phyloP scores from a whole-genome alignment of 2,329 filamentous ascomycete species.

The Elsinoe perseae region DNA sequence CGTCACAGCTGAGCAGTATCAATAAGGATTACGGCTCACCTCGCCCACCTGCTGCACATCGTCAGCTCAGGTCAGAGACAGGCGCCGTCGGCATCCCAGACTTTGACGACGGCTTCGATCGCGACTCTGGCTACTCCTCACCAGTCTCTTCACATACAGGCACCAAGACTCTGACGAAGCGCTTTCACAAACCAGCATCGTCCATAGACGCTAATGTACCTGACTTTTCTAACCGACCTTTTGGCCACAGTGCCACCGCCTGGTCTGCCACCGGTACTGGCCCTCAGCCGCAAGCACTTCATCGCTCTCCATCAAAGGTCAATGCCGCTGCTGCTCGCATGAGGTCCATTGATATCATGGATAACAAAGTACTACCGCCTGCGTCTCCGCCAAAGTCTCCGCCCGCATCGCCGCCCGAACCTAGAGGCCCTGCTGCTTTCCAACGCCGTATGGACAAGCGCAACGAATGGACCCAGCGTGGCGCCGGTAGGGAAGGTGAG shows the following conservation, averaged over 20 bases:
- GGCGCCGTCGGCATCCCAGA: background rate
- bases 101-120: constrained; percentile 9
- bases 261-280: constrained; percentile 10
- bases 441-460: constrained; percentile 12
- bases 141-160: background rate
- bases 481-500: background rate
- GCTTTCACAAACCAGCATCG: constrained; percentile 7
- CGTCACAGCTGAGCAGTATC: background rate
- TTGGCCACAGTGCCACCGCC: constrained; percentile 8
- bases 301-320: constrained; percentile 1
- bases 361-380: background rate
- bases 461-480: constrained; percentile 4
- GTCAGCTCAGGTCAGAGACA: constrained; percentile 5
- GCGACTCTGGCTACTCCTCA: constrained; percentile 11
- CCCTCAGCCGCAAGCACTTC: background rate
- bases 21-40: background rate
- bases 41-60: background rate
- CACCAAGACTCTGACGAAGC: background rate
- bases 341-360: constrained; percentile 1
- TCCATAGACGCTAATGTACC: constrained; percentile 2
- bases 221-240: constrained; percentile 9
- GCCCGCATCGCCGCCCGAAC: background rate
- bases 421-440: background rate
- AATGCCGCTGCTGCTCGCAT: background rate
- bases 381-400: background rate